Evolutionary conservation across 2,329 filamentous ascomycete species (phyloP), one percentile per base, ranked within the genome.

Genomic region (Cladophialophora psammophila): DNA sequence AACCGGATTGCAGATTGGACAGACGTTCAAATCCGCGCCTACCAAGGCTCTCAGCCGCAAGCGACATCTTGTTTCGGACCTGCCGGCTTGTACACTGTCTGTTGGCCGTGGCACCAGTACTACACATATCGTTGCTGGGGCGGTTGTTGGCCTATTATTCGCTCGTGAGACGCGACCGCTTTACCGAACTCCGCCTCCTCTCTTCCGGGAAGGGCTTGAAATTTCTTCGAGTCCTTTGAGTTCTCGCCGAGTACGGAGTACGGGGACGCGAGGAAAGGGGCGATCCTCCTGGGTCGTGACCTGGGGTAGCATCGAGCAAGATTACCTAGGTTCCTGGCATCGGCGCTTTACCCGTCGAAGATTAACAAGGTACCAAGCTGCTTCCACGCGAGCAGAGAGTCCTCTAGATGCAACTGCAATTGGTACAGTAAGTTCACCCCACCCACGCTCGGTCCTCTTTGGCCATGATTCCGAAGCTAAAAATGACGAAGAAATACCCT

Each of bases 261-360:
- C 31, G 35, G 35, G 31, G 52, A 48, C 34, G 52, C 52, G 38
- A 55, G 50, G 50, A 56, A 55, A 63, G 60, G 36, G 52, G 60
- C 36, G 50, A 56, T 63, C 38, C 60, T 63, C 35, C 60, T 35
- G 18, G 15, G 36, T 38, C 35, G 34, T 31, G 40, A 55, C 52
- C 50, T 56, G 60, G 50, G 50, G 60, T 63, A 48, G 52, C 52
- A 45, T 56, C 50, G 20, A 31, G 50, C 36, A 26, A 32, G 26
- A 55, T 32, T 45, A 20, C 26, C 26, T 26, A 26, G 36, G 26
- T 34, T n/a, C 26, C 26, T 56, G 54, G 34, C 26, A 26, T 48
- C 60, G 20, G 50, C 34, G 45, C 60, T 56, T 55, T 55, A 34
- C 60, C 60, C 32, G 18, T 18, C 5, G 8, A 42, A 35, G 60